phyloP scores from a whole-genome alignment of 2,329 filamentous ascomycete species.

The Exophiala viscosa region DNA sequence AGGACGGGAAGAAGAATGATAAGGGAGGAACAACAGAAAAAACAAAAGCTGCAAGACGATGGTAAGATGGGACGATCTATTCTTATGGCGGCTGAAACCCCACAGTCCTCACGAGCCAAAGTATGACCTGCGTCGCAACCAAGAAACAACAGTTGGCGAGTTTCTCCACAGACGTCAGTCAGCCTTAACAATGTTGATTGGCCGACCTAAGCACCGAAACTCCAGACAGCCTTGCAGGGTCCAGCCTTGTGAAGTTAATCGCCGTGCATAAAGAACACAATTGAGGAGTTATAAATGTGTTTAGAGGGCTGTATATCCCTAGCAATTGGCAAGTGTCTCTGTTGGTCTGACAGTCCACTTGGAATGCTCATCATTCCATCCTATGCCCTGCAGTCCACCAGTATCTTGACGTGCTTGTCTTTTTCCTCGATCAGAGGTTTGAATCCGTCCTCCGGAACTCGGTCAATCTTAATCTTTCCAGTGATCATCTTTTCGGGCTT shows the following conservation, averaged over 20 bases:
- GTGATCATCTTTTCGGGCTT: constrained; percentile 60
- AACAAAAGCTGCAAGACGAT: background rate
- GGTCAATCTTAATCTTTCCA: constrained; percentile 52
- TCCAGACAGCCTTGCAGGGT: background rate
- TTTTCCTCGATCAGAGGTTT: constrained; percentile 56
- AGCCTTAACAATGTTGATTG: too few relatives aligned
- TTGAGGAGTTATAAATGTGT: too few relatives aligned
- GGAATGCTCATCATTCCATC: too few relatives aligned
- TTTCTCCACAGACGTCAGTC: constrained; percentile 2
- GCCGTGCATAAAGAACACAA: too few relatives aligned
- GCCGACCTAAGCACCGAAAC: too few relatives aligned
- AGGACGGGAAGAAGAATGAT: background rate
- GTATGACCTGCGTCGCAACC: too few relatives aligned
- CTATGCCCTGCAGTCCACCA: constrained; percentile 40
- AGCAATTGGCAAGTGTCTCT: too few relatives aligned
- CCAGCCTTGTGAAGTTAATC: too few relatives aligned
- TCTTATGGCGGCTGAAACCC: background rate
- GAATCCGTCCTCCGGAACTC: constrained; percentile 57
- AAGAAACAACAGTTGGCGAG: background rate
- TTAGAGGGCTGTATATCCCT: too few relatives aligned
- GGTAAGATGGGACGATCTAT: background rate
- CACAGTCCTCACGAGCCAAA: background rate
- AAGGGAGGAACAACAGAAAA: background rate
- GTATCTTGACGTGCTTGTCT: constrained; percentile 61
- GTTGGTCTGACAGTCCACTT: too few relatives aligned